A percentile compares a stretch with the other conserved stretches of the same genome.
These are phyloP conservation scores for Diversispora epigaea DNA, from an alignment of 192 early-diverging fungal genomes.

Conservation along the genomic window DNA sequence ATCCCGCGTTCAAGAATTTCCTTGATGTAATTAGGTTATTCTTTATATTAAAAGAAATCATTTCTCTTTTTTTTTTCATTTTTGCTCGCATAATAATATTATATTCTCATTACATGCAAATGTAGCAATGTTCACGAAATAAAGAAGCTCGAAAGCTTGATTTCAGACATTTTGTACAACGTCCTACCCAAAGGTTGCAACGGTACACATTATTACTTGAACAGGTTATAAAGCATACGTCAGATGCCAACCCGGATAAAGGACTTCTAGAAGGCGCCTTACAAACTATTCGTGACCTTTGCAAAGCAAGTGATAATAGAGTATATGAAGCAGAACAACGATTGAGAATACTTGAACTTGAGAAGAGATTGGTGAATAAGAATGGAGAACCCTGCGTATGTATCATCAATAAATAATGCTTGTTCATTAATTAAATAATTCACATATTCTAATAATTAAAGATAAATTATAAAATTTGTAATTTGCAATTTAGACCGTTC, in stretches of 20 bases:
- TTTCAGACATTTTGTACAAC: conserved; percentile 40
- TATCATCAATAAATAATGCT: too few species aligned
- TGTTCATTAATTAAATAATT: not conserved
- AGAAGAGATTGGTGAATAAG: conserved; percentile 33
- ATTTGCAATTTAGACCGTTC: not conserved
- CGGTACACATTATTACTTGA: conserved; percentile 75
- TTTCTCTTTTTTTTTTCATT: not conserved
- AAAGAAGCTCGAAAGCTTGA: conserved; percentile 40
- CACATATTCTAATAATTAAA: not conserved
- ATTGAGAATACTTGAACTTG: conserved; percentile 61
- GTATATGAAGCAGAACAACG: conserved; percentile 71
- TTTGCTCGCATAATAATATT: not conserved
- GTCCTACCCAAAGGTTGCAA: conserved; percentile 73
- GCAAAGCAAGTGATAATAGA: conserved; percentile 65
- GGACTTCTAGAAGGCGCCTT: conserved; percentile 59
- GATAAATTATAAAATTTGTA: not conserved
- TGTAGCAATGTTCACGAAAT: conserved; percentile 37
- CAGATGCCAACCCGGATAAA: conserved; percentile 66
- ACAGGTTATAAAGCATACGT: conserved; percentile 67
- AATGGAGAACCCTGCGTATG: conserved; percentile 13
- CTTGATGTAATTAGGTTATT: conserved; percentile 56
- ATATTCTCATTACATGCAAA: too few species aligned
- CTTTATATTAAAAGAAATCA: conserved; percentile 33
- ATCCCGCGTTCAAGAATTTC: conserved; percentile 69
- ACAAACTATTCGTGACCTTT: conserved; percentile 54